A percentile compares a stretch with the other conserved stretches of the same genome.
These are phyloP conservation scores for Rhizoclosmatium sp. DNA, from an alignment of 192 early-diverging fungal species.

Conservation along the genomic window DNA sequence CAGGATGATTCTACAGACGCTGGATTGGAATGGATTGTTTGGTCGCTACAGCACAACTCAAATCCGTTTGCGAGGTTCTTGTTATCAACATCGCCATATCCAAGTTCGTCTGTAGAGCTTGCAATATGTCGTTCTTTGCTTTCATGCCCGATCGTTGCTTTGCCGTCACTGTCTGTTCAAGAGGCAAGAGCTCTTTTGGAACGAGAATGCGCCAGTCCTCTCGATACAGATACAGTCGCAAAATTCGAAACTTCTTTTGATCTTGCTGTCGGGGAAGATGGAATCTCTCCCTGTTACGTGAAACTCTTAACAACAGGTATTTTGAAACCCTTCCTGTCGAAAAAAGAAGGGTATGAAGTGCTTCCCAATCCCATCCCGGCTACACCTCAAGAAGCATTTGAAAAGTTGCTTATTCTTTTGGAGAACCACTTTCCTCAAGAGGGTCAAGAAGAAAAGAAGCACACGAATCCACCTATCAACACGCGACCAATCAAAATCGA, in stretches of 20 bases:
- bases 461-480: conserved; percentile 1
- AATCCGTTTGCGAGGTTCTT: conserved; percentile 4
- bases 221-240: not conserved
- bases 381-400: conserved; percentile 13
- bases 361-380: conserved; percentile 14
- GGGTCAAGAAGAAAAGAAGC: not conserved
- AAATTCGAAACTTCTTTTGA: conserved; percentile 3
- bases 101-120: conserved; percentile 10
- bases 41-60: not conserved
- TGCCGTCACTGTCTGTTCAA: not conserved
- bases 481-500: conserved; percentile 12
- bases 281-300: not conserved
- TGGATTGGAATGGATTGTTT: conserved; percentile 12
- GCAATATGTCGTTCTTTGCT: conserved; percentile 15
- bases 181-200: not conserved
- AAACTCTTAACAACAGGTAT: conserved; percentile 3
- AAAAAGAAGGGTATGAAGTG: not conserved
- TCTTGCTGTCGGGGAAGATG: not conserved
- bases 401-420: not conserved
- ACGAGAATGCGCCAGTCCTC: not conserved
- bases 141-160: not conserved
- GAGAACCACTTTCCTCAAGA: conserved; percentile 4
- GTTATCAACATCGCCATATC: conserved; percentile 17
- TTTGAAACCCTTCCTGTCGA: not conserved
- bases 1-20: conserved; percentile 2